Evolutionary conservation across 306 rosid genomes (phyloP), one percentile per base, ranked within the genome.

Genomic region (Albizia julibrissin): DNA sequence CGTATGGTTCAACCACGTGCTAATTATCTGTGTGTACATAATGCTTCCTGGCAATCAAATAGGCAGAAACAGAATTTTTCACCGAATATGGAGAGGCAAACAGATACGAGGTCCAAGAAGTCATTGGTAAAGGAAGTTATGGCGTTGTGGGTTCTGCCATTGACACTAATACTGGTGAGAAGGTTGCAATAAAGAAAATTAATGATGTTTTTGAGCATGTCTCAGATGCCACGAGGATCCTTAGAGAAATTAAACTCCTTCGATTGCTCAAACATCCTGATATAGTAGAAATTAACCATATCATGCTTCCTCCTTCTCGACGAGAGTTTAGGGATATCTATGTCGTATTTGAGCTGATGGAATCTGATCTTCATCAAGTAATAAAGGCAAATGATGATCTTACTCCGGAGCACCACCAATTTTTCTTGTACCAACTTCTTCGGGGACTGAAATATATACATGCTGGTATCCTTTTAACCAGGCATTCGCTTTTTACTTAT

Each of bases 341-440:
- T 72, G 86, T 87, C 24, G 90, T 87, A 21, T 87, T 87, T 79
- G 90, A 87, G 79, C 80, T 87, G 73, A 87, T 87, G 90, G 90
- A 87, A 80, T 87, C 90, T n/a, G 90, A 87, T 43, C 88, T 87
- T 10, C 86, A 87, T 84, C 88, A 87, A 84, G 90, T 87, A 10
- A 84, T 87, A 13, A 82, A 76, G 79, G 88, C 90, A 47, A 87
- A 87, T 72, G 81, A 82, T 40, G 85, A 87, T 82, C 88, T 87
- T 71, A 84, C 90, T 24, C 88, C 83, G 34, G 79, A 84, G 40
- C 90, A 87, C 64, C 87, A 84, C 76, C 90, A 87, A n/a, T 87
- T 87, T 79, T 96, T 96, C 92, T 87, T 93, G 88, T 96, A 96
- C 86, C 99, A 96, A 86, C 99, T 96, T 87, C 97, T 96, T 49